A percentile compares a stretch with the other conserved stretches of the same genome.
phyloP scores from a whole-genome alignment of 768 basidiomycete genomes.

The Filobasidium wieringae region DNA sequence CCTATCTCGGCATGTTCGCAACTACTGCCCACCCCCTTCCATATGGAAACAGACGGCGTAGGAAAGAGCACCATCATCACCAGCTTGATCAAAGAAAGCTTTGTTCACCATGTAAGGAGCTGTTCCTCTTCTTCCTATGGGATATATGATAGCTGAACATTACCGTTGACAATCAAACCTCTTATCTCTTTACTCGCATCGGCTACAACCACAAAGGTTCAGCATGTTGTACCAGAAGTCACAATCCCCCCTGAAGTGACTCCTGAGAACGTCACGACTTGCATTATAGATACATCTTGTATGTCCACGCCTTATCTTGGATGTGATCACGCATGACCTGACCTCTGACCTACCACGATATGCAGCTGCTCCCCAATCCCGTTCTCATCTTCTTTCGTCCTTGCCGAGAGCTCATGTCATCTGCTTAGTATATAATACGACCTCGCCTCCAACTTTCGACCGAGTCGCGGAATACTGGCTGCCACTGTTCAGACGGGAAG shows the following conservation, averaged over 20 bases:
- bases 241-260: slow-evolving; percentile 96
- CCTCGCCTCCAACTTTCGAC: slow-evolving; percentile 91
- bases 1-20: no score
- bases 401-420: slow-evolving; percentile 97
- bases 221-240: slow-evolving; percentile 89
- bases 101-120: slow-evolving; percentile 63
- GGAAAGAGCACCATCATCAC: slow-evolving; percentile 97
- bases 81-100: slow-evolving; percentile 90
- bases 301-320: slow-evolving; percentile 30
- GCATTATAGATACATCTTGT: slow-evolving; percentile 97
- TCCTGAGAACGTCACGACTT: slow-evolving; percentile 93
- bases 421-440: slow-evolving; percentile 92
- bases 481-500: slow-evolving; percentile 83
- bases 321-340: neutral
- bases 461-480: slow-evolving; percentile 98
- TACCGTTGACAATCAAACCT: neutral
- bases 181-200: neutral
- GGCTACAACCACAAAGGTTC: slow-evolving; percentile 52
- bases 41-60: slow-evolving; percentile 93
- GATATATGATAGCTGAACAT: neutral
- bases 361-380: slow-evolving; percentile 72
- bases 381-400: slow-evolving; percentile 80
- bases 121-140: no score
- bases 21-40: no score
- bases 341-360: slow-evolving; percentile 6